Conservation (phyloP, 495 filamentous ascomycete genomes). For the Hyaloscypha finlandica region DNA sequence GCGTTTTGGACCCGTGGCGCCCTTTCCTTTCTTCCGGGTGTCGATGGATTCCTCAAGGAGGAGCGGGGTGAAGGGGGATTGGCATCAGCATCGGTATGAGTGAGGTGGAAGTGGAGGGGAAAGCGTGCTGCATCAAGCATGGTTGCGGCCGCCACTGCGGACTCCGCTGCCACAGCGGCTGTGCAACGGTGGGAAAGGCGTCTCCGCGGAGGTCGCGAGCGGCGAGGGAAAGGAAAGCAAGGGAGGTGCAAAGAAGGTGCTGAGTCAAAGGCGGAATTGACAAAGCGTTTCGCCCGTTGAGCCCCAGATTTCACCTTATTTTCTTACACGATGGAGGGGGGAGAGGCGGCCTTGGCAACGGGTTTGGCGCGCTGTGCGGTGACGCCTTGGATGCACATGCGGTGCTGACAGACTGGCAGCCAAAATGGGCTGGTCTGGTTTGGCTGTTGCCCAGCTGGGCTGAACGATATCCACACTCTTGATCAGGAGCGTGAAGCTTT, state of each 20-base stretch:
- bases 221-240: neutral
- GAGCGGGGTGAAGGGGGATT: no score
- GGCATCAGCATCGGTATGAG: neutral
- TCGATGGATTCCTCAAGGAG: no score
- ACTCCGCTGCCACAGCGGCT: neutral
- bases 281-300: neutral
- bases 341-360: neutral
- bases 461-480: no score
- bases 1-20: neutral
- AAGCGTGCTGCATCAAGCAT: neutral
- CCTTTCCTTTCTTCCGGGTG: no score
- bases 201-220: neutral
- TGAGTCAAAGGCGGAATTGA: neutral
- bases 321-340: no score
- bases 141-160: neutral
- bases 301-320: neutral
- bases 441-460: no score
- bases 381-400: neutral
- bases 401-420: neutral
- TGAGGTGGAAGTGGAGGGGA: neutral
- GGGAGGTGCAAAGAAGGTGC: neutral
- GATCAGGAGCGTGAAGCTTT: neutral
- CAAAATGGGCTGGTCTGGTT: neutral
- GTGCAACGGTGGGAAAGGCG: neutral
- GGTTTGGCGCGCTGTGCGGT: neutral